A percentile compares a stretch with the other conserved stretches of the same genome.
These are phyloP conservation scores for Xylaria sp. DNA, from an alignment of 2,329 filamentous ascomycete genomes.

Conservation along the genomic window DNA sequence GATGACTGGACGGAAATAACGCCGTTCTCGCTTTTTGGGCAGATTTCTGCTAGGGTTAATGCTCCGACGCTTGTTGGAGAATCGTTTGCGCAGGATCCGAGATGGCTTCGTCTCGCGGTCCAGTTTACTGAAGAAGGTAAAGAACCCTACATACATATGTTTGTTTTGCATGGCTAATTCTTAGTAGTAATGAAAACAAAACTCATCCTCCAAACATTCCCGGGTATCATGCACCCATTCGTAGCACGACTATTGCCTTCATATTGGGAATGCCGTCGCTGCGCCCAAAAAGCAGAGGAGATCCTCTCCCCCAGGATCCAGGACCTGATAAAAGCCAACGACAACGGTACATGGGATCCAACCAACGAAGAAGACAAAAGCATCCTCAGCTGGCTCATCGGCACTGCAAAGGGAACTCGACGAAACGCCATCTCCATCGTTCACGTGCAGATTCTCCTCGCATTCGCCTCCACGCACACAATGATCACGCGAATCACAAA, in stretches of 20 bases:
- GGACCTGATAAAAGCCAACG: constrained; percentile 7
- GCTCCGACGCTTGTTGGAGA: constrained; percentile 9
- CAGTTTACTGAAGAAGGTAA: constrained; percentile 12
- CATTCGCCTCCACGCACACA: constrained; percentile 16
- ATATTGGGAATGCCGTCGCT: constrained; percentile 13
- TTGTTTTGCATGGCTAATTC: background rate
- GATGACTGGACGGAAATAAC: constrained; percentile 10
- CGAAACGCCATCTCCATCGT: constrained; percentile 3
- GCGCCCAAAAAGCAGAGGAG: background rate
- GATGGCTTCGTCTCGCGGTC: constrained; percentile 7
- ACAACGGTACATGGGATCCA: constrained; percentile 4
- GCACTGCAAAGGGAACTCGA: constrained; percentile 1
- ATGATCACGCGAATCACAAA: constrained; percentile 9
- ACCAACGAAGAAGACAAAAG: constrained; percentile 7
- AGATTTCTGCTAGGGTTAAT: constrained; percentile 2
- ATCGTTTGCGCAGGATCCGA: constrained; percentile 1
- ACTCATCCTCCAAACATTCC: constrained; percentile 9
- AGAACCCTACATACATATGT: background rate
- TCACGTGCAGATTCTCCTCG: constrained; percentile 10
- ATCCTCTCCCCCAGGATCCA: constrained; percentile 10
- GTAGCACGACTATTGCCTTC: constrained; percentile 12
- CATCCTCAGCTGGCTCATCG: constrained; percentile 14
- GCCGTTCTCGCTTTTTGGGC: constrained; percentile 1
- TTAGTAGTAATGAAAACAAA: constrained; percentile 11
- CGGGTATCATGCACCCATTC: constrained; percentile 7